phyloP scores from a whole-genome alignment of 2,329 filamentous ascomycete species.

The Chrysosporium queenslandicum region DNA sequence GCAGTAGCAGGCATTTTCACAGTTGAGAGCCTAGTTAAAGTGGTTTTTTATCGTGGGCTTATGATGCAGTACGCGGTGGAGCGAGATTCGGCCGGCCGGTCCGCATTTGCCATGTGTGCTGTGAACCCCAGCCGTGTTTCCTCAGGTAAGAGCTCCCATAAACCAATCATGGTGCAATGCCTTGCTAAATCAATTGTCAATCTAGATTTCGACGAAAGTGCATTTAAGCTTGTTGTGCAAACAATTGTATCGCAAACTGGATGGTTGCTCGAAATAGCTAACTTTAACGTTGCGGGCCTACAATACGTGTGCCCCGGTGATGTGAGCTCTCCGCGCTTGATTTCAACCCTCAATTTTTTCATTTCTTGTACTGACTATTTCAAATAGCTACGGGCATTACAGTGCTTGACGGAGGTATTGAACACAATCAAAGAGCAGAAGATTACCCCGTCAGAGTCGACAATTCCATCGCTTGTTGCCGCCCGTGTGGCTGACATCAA shows the following conservation, averaged over 20 bases:
- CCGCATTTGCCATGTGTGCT: slow-evolving; percentile 98
- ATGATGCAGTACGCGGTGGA: slow-evolving; percentile 99
- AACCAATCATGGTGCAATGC: too few relatives aligned
- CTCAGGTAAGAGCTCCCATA: too few relatives aligned
- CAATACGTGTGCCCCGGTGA: slow-evolving; percentile 60
- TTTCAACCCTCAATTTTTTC: slow-evolving; percentile 1
- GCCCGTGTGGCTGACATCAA: too few relatives aligned
- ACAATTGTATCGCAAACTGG: slow-evolving; percentile 86
- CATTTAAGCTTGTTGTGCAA: slow-evolving; percentile 89
- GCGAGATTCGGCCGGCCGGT: slow-evolving; percentile 81
- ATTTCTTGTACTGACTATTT: slow-evolving; percentile 12
- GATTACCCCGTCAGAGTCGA: too few relatives aligned
- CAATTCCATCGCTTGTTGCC: too few relatives aligned
- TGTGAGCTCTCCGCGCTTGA: slow-evolving; percentile 27
- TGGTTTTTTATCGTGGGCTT: slow-evolving; percentile 96
- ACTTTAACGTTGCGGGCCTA: slow-evolving; percentile 69
- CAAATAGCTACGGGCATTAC: slow-evolving; percentile 45
- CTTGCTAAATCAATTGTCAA: too few relatives aligned
- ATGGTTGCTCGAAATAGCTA: slow-evolving; percentile 98
- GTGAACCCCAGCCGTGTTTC: slow-evolving; percentile 59
- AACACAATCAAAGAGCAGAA: too few relatives aligned
- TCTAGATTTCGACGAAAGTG: slow-evolving; percentile 53
- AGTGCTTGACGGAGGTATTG: too few relatives aligned
- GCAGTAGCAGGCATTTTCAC: slow-evolving; percentile 97
- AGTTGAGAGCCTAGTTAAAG: slow-evolving; percentile 95